Evolutionary conservation across 805 yeast species (phyloP).

Genomic region (Saccharomycopsis vini): DNA sequence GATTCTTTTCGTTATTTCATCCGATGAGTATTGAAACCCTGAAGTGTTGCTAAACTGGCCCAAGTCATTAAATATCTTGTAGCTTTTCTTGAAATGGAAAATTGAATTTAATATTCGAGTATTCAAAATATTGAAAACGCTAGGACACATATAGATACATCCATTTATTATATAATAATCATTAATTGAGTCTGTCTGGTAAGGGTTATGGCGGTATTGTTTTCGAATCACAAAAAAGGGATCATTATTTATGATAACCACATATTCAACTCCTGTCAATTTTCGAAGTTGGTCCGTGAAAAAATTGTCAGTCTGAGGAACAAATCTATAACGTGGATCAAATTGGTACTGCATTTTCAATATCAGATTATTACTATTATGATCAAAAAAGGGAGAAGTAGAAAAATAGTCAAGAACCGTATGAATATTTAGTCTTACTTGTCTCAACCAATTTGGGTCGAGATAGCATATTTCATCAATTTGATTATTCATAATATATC

Average conservation of each 20-base stretch:
- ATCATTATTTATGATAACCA: conserved; percentile 64
- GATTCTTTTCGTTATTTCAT: conserved; percentile 6
- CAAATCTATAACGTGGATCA: conserved; percentile 38
- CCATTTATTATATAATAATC: conserved; percentile 89
- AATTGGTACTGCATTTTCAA: conserved; percentile 92
- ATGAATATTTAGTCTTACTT: conserved; percentile 75
- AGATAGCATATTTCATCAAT: conserved; percentile 94
- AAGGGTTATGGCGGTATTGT: conserved; percentile 45
- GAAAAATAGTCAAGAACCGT: conserved; percentile 91
- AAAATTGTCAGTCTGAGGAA: conserved; percentile 29
- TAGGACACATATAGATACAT: conserved; percentile 85
- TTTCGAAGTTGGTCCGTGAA: conserved; percentile 54
- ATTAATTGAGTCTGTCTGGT: conserved; percentile 40
- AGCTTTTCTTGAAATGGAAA: conserved; percentile 19
- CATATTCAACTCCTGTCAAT: conserved; percentile 82
- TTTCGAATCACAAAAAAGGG: conserved; percentile 90
- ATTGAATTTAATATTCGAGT: conserved; percentile 55
- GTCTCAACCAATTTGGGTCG: conserved; percentile 94
- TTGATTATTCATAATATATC: conserved; percentile 19
- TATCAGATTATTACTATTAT: conserved; percentile 90
- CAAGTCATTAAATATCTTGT: conserved; percentile 8
- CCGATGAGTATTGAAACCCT: conserved; percentile 12
- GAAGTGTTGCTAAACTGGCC: conserved; percentile 6
- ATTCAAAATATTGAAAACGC: conserved; percentile 59
- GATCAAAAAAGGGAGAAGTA: conserved; percentile 89